phyloP scores from a whole-genome alignment of 108 stramenopile species.

The Mediolabrus comicus region DNA sequence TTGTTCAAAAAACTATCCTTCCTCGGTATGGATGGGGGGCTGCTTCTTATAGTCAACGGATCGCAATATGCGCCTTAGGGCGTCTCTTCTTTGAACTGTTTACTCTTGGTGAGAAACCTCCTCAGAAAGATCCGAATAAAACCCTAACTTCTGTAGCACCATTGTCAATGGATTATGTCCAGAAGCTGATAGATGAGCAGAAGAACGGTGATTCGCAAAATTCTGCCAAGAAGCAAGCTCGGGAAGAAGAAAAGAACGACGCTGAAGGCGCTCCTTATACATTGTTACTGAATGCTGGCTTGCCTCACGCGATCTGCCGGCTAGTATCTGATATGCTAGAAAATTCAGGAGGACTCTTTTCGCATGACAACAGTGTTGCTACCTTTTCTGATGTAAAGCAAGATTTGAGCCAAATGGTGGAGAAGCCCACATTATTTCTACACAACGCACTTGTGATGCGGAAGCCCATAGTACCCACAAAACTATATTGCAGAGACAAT shows the following conservation, averaged over 20 bases:
- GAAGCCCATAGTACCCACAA: neutral
- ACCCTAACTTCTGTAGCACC: too few relatives aligned
- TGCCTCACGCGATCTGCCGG: neutral
- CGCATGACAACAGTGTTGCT: neutral
- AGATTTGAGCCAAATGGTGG: conserved; percentile 7
- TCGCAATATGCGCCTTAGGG: too few relatives aligned
- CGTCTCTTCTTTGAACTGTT: too few relatives aligned
- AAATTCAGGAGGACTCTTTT: neutral
- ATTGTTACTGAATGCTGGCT: neutral
- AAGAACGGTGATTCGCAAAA: too few relatives aligned
- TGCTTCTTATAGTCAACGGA: too few relatives aligned
- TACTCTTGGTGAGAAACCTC: too few relatives aligned
- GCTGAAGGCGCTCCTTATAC: neutral
- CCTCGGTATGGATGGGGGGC: too few relatives aligned
- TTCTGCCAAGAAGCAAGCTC: neutral
- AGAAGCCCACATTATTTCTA: neutral
- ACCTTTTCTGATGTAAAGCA: neutral
- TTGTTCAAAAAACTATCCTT: too few relatives aligned
- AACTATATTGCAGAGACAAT: conserved; percentile 8
- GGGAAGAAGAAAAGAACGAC: neutral
- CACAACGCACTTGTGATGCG: neutral
- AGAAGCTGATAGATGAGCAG: too few relatives aligned
- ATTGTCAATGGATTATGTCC: too few relatives aligned
- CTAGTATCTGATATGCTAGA: conserved; percentile 8
- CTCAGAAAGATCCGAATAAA: too few relatives aligned